Conservation (phyloP, 768 basidiomycete species). For the Mycena haematopus region DNA sequence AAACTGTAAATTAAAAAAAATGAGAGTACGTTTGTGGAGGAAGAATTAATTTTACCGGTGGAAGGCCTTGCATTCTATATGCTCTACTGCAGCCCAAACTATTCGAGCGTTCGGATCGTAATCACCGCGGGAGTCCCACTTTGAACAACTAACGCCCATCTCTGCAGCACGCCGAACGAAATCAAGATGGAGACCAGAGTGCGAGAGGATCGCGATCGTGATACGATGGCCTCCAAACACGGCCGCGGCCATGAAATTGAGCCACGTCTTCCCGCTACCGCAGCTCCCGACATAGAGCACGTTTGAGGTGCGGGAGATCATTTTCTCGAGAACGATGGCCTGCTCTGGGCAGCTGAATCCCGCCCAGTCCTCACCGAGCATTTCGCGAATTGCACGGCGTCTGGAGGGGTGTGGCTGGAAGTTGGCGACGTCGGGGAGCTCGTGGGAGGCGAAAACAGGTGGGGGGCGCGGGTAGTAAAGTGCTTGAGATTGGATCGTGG, state of each 20-base stretch:
- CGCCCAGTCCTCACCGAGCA: not conserved
- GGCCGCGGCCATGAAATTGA: not conserved
- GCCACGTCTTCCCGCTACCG: not conserved
- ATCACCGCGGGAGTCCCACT: not conserved
- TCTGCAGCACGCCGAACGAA: not conserved
- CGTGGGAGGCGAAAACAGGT: not conserved
- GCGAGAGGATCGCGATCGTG: not conserved
- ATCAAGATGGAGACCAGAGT: not conserved
- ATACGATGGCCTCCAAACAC: too few relatives aligned
- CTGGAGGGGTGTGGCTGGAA: not conserved
- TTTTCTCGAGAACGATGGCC: not conserved
- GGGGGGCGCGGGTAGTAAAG: not conserved
- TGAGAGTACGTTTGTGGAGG: too few relatives aligned
- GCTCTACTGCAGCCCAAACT: not conserved
- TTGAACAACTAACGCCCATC: not conserved
- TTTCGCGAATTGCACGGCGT: too few relatives aligned
- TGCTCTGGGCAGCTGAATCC: not conserved
- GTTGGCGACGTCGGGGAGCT: not conserved
- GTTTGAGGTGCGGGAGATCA: not conserved
- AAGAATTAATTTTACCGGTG: too few relatives aligned
- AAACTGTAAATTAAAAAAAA: too few relatives aligned
- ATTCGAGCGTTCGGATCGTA: not conserved
- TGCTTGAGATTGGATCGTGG: not conserved
- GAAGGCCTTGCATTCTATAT: not conserved
- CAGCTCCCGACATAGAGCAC: not conserved